These are phyloP conservation scores for Russula abietina DNA, from an alignment of 768 basidiomycete genomes.

Conservation along the genomic window DNA sequence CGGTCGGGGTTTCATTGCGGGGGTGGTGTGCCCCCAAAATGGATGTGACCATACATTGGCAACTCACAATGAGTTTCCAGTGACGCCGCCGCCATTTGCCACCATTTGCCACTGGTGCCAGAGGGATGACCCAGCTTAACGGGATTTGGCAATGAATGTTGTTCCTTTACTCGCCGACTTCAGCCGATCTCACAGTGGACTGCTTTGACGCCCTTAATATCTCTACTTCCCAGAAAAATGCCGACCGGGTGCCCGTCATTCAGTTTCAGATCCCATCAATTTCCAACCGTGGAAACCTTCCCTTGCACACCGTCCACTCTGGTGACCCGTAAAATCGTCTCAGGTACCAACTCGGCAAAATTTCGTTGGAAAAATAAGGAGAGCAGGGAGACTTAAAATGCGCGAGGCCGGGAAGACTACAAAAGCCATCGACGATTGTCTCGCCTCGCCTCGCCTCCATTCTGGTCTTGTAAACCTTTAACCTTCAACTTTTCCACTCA, in stretches of 20 bases:
- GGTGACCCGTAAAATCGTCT: background rate
- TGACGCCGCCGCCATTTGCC: background rate
- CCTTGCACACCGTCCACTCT: background rate
- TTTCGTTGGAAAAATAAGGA: background rate
- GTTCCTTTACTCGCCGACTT: background rate
- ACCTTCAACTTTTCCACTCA: background rate
- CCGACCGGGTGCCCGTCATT: background rate
- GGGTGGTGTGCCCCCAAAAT: background rate
- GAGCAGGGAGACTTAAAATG: constrained; percentile 1
- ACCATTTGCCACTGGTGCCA: background rate
- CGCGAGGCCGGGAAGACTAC: background rate
- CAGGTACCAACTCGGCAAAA: constrained; percentile 6
- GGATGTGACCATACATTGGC: background rate
- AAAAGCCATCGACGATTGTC: background rate
- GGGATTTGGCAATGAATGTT: background rate
- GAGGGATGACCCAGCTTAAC: background rate
- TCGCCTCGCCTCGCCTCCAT: background rate
- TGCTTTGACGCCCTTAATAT: background rate
- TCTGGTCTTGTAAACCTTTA: constrained; percentile 10
- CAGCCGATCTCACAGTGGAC: background rate
- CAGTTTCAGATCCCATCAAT: constrained; percentile 9
- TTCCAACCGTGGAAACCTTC: constrained; percentile 11
- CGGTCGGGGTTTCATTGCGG: background rate
- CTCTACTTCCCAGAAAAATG: background rate
- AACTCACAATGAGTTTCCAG: background rate